Base-by-base conservation (phyloP, 257 asterid genomes). In the Capsicum pubescens region DNA sequence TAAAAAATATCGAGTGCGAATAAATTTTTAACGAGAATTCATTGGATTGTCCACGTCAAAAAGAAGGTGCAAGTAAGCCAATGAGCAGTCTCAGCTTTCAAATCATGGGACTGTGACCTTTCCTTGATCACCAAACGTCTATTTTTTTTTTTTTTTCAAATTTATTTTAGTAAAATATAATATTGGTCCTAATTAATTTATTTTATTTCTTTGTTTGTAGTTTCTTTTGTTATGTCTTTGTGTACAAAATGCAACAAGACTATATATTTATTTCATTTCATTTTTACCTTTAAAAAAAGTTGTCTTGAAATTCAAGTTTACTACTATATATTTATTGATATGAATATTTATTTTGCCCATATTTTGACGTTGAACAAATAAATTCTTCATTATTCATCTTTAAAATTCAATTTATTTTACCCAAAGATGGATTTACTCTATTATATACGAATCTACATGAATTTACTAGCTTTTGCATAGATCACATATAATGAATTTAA, bases 51-150 rank as follows among this genome's bases (percentile, higher is more conserved):
- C 63, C 14, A 21, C 44, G 0, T 76, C 48, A 21, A 76, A 68
- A n/a, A 16, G 2, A 84, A 79, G 21, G 72, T 54, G 42, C 84
- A 9, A n/a, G 36, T 42, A 32, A 79, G 70, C 61, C 42, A 66
- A 64, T 83, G 74, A 74, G 32, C 81, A 52, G 68, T 79, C 21
- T 55, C 52, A 52, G 35, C 48, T 55, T 76, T 52, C 81, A 76
- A 76, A 52, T 76, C 83, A 50, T 66, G 39, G 19, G 79, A 64
- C 70, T 72, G 83, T 7, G 67, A 13, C 77, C 72, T 57, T 35
- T 44, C 35, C 77, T 35, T 42, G 72, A 70, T 77, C 64, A 63
- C 42, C 54, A 63, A 64, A 61, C 63, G 42, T 39, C 42, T 26
- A 48, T n/a, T 3, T 11, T 44, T 36, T 2, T 12, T 2, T 12